Evolutionary conservation across 805 yeast species (phyloP).

Genomic region (Metschnikowia bowlesiae): DNA sequence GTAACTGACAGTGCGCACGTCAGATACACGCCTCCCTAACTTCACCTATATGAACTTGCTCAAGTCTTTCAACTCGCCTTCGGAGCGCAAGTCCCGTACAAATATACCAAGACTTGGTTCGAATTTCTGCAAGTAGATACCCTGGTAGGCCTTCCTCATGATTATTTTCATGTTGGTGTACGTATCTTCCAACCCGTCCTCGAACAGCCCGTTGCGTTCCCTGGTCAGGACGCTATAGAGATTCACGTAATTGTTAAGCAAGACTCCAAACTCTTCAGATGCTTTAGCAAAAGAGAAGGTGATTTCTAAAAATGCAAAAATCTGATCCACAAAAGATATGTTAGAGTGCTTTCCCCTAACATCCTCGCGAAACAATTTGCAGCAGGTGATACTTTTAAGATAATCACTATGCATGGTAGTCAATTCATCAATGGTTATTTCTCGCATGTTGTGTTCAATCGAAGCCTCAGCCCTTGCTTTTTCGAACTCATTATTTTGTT

Average conservation of each 20-base stretch:
- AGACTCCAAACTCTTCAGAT: constrained; percentile 30
- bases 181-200: constrained; percentile 29
- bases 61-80: constrained; percentile 46
- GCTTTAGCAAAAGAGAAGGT: constrained; percentile 31
- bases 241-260: constrained; percentile 26
- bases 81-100: constrained; percentile 50
- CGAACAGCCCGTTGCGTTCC: constrained; percentile 15
- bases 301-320: constrained; percentile 30
- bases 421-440: constrained; percentile 16
- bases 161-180: constrained; percentile 33
- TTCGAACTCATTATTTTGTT: not conserved
- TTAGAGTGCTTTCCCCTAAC: constrained; percentile 27
- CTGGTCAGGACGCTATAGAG: constrained; percentile 22
- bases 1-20: not conserved
- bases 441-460: constrained; percentile 7
- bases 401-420: constrained; percentile 11
- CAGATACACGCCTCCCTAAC: not conserved
- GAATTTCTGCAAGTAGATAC: constrained; percentile 40
- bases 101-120: constrained; percentile 39
- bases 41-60: constrained; percentile 29
- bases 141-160: constrained; percentile 36
- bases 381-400: constrained; percentile 20
- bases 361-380: constrained; percentile 31
- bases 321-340: constrained; percentile 27
- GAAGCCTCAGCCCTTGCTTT: not conserved